Base-by-base conservation (phyloP, 2,329 filamentous ascomycete species). In the Furcasterigmium sp. region DNA sequence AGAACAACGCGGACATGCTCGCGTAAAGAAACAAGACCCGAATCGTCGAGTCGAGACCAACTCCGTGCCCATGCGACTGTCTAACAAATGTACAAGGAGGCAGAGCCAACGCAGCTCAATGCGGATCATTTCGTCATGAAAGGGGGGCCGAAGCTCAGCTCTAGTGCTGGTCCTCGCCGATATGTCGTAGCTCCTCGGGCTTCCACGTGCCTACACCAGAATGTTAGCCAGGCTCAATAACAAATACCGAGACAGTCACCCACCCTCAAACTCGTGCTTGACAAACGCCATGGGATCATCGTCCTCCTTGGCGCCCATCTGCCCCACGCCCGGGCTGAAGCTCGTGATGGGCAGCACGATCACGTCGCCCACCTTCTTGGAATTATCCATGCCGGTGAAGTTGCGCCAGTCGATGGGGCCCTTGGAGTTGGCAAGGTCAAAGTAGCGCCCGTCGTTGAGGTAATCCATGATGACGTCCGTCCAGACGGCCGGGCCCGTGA, bases 201-300 rank as follows among this genome's bases (percentile, higher is more conserved):
- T 89, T 89, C 84, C 84, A 89, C 4, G 82, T 84, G 39, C 84
- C 84, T 88, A 55, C 17, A 20, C 19, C 21, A 13, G 11, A 15
- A 29, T 46, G 23, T n/a, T n/a, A 40, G 38, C 23, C 8, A n/a
- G 8, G 17, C 17, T 23, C 13, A 20, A n/a, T 18, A n/a, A 14
- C 35, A 17, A 17, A 14, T 3, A 5, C 17, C 21, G 7, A 7
- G 19, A 11, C 8, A 7, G 11, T 40, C n/a, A 63, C 76, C 53
- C 70, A 94, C 91, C 93, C 72, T 95, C 88, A 63, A 98, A 98
- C 43, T 90, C 84, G 68, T 98, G 93, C 68, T 93, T 91, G 48
- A 98, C 93, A 72, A 95, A 97, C 2, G 93, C 93, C 88, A 95
- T 91, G 1, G 90, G 89, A 60, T 97, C 85, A 53, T 96, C 89